Conservation (phyloP, 2,329 filamentous ascomycete species). For the Botryosphaeria dothidea region DNA sequence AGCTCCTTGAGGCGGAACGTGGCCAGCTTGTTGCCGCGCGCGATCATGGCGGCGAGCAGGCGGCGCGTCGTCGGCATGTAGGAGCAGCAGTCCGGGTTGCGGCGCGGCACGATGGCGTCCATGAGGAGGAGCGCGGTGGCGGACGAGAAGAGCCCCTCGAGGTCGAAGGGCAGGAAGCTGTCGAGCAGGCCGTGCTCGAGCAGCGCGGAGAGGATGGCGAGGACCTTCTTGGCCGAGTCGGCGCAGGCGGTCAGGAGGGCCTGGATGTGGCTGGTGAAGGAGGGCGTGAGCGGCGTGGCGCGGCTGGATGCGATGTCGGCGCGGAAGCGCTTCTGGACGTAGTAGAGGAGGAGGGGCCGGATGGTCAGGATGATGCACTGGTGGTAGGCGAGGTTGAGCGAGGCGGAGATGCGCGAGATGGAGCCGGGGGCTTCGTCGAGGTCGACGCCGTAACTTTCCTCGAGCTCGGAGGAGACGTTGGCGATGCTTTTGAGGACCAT, state of each 20-base stretch:
- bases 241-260: neutral
- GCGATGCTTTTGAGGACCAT: conserved; percentile 25
- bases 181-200: neutral
- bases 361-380: neutral
- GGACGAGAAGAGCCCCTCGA: neutral
- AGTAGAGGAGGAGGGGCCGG: neutral
- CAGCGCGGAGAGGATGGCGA: neutral
- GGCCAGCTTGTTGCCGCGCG: neutral
- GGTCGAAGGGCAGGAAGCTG: neutral
- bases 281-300: neutral
- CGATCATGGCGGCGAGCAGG: neutral
- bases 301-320: neutral
- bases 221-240: neutral
- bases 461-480: conserved; percentile 24
- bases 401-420: conserved; percentile 22
- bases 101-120: neutral
- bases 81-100: neutral
- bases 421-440: conserved; percentile 21
- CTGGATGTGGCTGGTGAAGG: neutral
- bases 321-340: neutral
- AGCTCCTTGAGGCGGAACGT: neutral
- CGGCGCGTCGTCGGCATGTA: neutral
- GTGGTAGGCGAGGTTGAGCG: neutral
- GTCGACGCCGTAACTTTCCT: conserved; percentile 22
- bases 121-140: neutral